Evolutionary conservation across 805 yeast species (phyloP), one percentile per base, ranked within the genome.

Genomic region (Sungouiozyma intestinalis): DNA sequence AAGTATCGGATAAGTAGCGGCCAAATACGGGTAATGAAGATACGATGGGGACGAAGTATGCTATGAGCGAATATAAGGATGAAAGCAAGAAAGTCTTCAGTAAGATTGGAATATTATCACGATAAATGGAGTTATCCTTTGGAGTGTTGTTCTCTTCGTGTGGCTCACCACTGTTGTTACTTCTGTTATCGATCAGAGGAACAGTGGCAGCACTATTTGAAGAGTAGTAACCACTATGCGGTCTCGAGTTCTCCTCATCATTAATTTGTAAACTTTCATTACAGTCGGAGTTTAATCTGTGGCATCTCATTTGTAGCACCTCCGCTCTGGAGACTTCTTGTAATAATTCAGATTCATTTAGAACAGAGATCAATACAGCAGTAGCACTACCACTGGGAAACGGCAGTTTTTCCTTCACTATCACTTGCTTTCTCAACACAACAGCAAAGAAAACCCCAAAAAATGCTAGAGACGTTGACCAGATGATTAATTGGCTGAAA

Each of bases 331-430:
- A 51, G 6, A 61, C 54, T 37, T 61, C 66, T 42, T 60, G 66
- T 35, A 60, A 45, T 6, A 79, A 58, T 36, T 73, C 75, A 0
- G 85, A 76, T 21, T 83, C 81, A 62, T 85, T 95, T 29, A 90
- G 68, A 1, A 92, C 96, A 1, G 88, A 76, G 16, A 90, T 90
- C 50, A 90, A 68, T 2, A 95, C 86, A 0, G 96, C 97, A 0
- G 97, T 92, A 2, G 98, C 97, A 48, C 85, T 77, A 0, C 98
- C 98, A 34, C 95, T 84, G 0, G 98, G 98, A 55, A 90, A 90
- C 2, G 88, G 85, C 32, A 92, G 70, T 55, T 85, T 85, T 53
- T 87, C 95, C 52, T 76, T 77, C n/a, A 87, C 75, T 31, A 90
- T 81, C 16, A 88, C 94, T 57, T 87, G 95, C 47, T 74, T 76